These are phyloP conservation scores for Rhizophagus sp. DNA, from an alignment of 192 early-diverging fungal species.

Conservation along the genomic window DNA sequence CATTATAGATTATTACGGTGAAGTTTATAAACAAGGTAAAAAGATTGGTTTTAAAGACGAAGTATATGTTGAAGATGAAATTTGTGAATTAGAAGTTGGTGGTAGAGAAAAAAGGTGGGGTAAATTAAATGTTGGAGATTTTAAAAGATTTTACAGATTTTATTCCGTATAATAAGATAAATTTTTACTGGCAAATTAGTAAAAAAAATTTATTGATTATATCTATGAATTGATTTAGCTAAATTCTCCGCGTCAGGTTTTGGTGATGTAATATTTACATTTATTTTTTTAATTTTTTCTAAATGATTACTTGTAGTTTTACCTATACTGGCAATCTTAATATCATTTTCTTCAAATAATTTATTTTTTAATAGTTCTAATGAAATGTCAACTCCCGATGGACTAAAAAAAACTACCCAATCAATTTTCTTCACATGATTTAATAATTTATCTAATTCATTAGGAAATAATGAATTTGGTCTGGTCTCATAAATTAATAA, in stretches of 20 bases:
- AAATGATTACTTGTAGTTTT: conserved; percentile 46
- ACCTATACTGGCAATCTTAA: conserved; percentile 50
- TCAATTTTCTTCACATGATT: not conserved
- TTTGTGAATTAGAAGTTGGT: not conserved
- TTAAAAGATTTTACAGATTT: conserved; percentile 5
- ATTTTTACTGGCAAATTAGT: not conserved
- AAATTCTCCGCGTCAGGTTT: conserved; percentile 37
- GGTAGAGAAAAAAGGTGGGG: conserved; percentile 21
- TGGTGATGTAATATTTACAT: conserved; percentile 37
- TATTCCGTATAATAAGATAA: conserved; percentile 11
- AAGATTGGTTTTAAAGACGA: conserved; percentile 2
- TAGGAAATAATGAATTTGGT: conserved; percentile 23
- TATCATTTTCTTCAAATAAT: not conserved
- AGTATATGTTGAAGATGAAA: conserved; percentile 3
- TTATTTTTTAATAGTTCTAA: conserved; percentile 26
- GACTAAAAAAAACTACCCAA: conserved; percentile 65
- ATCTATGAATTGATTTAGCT: conserved; percentile 23
- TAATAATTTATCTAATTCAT: conserved; percentile 20
- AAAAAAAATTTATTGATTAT: not conserved
- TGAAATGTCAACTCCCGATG: conserved; percentile 51
- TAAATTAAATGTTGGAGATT: conserved; percentile 11
- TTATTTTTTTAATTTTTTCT: not conserved
- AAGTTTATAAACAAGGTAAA: conserved; percentile 24
- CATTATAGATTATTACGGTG: conserved; percentile 26
- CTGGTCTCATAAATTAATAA: conserved; percentile 46